Percentiles rank a stretch among this genome's conserved stretches.
Conservation (phyloP, 352 stramenopile genomes). For the Pythium sukuiense region DNA sequence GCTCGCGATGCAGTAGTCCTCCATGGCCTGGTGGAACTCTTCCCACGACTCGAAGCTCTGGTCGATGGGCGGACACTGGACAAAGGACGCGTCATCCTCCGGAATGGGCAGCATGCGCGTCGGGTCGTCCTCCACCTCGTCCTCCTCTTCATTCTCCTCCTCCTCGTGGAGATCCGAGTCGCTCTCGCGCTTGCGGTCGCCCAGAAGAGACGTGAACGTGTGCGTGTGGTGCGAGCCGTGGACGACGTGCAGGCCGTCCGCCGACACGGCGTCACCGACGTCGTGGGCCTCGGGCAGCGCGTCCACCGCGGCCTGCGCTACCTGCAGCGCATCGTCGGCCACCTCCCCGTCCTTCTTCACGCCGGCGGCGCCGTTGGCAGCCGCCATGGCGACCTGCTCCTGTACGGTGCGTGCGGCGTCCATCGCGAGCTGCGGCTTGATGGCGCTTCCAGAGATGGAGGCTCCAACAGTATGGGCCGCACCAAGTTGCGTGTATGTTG, state of each 20-base stretch:
- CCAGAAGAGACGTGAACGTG: conserved; percentile 55
- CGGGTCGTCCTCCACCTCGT: conserved; percentile 41
- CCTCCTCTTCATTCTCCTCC: conserved; percentile 44
- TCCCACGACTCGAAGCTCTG: conserved; percentile 84
- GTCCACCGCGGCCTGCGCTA: conserved; percentile 14
- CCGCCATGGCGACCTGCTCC: conserved; percentile 18
- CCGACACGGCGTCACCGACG: conserved; percentile 19
- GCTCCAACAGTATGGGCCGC: conserved; percentile 11
- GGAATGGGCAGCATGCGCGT: conserved; percentile 44
- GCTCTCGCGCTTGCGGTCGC: conserved; percentile 61
- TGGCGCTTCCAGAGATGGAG: conserved; percentile 3
- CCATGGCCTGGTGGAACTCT: conserved; percentile 81
- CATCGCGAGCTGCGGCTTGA: conserved; percentile 1
- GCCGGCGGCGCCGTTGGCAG: conserved; percentile 15
- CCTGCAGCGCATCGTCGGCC: conserved; percentile 19
- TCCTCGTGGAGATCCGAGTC: conserved; percentile 60
- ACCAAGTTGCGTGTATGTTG: conserved; percentile 19
- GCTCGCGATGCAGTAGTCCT: conserved; percentile 68
- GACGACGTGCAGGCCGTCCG: conserved; percentile 28
- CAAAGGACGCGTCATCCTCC: conserved; percentile 60
- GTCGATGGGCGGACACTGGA: conserved; percentile 72
- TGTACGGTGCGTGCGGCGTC: conserved; percentile 3
- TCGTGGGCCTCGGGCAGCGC: conserved; percentile 19
- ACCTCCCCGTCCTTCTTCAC: conserved; percentile 28
- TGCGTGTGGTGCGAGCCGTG: conserved; percentile 30